Conservation (phyloP, 768 basidiomycete species). For the Amanita subjunquillea region DNA sequence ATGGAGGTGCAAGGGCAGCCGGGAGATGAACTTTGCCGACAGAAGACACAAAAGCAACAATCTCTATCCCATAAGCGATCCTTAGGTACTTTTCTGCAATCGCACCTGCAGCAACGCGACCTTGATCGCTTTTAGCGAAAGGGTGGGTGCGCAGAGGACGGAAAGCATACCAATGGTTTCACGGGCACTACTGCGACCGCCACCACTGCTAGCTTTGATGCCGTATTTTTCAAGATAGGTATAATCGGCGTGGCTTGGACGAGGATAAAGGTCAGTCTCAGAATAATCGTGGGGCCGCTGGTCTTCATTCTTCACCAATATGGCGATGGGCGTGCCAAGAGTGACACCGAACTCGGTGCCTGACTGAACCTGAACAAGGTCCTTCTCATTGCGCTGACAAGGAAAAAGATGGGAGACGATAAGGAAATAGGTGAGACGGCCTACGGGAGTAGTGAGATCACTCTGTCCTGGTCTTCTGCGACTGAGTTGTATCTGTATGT, state of each 20-base stretch:
- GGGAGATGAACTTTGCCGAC: constrained; percentile 91
- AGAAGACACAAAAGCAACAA: constrained; percentile 93
- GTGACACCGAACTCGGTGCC: constrained; percentile 92
- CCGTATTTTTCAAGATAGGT: constrained; percentile 98
- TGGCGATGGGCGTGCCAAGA: constrained; percentile 92
- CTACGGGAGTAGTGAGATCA: constrained; percentile 88
- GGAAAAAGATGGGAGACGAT: not conserved
- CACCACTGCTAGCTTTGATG: constrained; percentile 93
- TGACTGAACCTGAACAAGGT: constrained; percentile 87
- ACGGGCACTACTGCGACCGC: constrained; percentile 88
- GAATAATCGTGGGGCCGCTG: constrained; percentile 98
- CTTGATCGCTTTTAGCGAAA: constrained; percentile 22
- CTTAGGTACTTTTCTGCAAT: constrained; percentile 96
- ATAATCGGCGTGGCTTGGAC: constrained; percentile 95
- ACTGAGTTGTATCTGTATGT: constrained; percentile 87
- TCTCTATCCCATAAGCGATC: constrained; percentile 79
- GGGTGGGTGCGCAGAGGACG: not conserved
- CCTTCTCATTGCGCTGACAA: constrained; percentile 84
- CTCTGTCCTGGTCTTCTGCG: constrained; percentile 93
- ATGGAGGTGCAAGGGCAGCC: constrained; percentile 30
- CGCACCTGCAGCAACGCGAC: constrained; percentile 94
- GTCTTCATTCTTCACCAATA: constrained; percentile 97
- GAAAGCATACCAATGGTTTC: constrained; percentile 78
- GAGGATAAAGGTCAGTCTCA: constrained; percentile 95
- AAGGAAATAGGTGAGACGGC: constrained; percentile 18